Base-by-base conservation (phyloP, 2,329 filamentous ascomycete genomes). In the Colletotrichum viniferum region DNA sequence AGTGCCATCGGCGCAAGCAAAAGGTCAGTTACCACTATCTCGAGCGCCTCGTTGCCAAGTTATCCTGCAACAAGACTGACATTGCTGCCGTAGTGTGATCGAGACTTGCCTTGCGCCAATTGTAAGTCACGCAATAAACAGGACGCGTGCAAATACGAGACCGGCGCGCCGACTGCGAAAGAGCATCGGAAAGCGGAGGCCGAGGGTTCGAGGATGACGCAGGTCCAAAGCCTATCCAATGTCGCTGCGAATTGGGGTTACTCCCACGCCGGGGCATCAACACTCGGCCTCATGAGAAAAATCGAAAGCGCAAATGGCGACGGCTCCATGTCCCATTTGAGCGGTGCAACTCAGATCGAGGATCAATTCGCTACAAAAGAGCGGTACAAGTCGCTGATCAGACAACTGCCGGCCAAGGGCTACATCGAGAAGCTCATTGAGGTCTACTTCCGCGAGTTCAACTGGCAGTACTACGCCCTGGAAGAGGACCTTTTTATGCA, bases 1-100 rank as follows among this genome's bases (percentile, higher is more conserved):
- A 93, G 80, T 93, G 91, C 78, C 91, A 93, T 81, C 86, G 91
- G 76, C 87, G 91, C 75, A 93, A 93, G 80, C 90, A 92, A 80
- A 91, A 91, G 86, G 89, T 69, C 71, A 58, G 26, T 69, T 28
- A 6, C 36, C 21, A 10, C 58, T 32, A 9, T 61, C 13, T 30
- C 21, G 14, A 24, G 30, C n/a, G 61, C 32, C 28, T n/a, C 43
- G 6, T 34, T 26, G 26, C 30, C 28, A n/a, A 32, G 8, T 34
- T 63, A 28, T 28, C 61, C 34, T 43, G 13, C 24, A 24, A 16
- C n/a, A 26, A 30, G 21, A 38, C 61, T 63, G 24, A 63, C 21
- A 24, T 26, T 18, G 21, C 12, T 75, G 69, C 77, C 34, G 69
- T 77, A 91, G 88, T 93, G 91, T 81, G 90, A 93, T 80, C 88